Conservation (phyloP, 2,329 filamentous ascomycete species). For the Graphiopsis chlorocephala region DNA sequence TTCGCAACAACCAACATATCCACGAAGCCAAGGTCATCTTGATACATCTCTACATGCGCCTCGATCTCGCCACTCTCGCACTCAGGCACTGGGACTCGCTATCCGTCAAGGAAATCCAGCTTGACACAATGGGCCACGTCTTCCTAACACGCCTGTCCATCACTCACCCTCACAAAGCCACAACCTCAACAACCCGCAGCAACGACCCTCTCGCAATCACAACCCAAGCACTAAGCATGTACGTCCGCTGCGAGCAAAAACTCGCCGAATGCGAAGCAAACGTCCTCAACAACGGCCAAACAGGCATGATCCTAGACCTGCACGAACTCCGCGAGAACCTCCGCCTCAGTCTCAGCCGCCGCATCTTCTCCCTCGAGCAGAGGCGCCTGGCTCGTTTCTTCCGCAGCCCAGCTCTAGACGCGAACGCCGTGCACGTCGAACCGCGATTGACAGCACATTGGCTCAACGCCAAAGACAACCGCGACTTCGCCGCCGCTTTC, state of each 20-base stretch:
- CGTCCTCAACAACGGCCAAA: conserved; percentile 32
- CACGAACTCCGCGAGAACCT: conserved; percentile 33
- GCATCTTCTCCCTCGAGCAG: conserved; percentile 34
- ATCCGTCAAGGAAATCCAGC: conserved; percentile 36
- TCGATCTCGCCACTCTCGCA: conserved; percentile 33
- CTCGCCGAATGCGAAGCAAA: conserved; percentile 32
- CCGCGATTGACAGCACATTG: conserved; percentile 30
- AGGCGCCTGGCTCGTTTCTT: conserved; percentile 29
- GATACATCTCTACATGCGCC: conserved; percentile 35
- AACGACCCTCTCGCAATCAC: conserved; percentile 31
- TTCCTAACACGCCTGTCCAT: conserved; percentile 34
- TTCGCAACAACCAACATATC: conserved; percentile 27
- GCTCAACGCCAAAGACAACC: conserved; percentile 30
- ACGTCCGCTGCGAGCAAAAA: conserved; percentile 32
- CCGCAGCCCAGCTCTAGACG: conserved; percentile 21
- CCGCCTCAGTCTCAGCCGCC: conserved; percentile 29
- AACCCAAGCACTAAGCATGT: conserved; percentile 29
- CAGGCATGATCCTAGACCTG: conserved; percentile 37
- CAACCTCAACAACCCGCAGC: conserved; percentile 20
- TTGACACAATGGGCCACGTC: conserved; percentile 36
- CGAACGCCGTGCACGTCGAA: conserved; percentile 23
- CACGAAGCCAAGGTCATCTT: conserved; percentile 36
- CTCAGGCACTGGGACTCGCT: conserved; percentile 32
- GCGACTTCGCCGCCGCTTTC: conserved; percentile 36
- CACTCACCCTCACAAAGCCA: conserved; percentile 29